Percentiles rank a stretch among this genome's conserved stretches.
Conservation (phyloP, 495 filamentous ascomycete genomes). For the Daldinia bambusicola region DNA sequence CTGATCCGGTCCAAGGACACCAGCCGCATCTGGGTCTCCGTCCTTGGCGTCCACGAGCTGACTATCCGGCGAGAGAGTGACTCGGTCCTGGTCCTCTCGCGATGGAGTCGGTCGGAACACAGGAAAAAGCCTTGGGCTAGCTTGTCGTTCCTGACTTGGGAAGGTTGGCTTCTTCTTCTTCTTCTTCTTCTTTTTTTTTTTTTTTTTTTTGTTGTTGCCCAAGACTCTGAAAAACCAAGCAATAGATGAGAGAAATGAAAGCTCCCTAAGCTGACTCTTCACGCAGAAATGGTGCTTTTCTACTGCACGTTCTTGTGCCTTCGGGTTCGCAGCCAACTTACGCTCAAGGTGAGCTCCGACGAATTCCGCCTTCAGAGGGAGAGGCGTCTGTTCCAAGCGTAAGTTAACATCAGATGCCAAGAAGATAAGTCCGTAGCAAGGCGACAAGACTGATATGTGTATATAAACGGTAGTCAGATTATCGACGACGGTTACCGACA, state of each 20-base stretch:
- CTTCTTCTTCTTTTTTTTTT: neutral
- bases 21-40: slow-evolving; percentile 58
- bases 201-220: no score
- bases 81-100: slow-evolving; percentile 57
- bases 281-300: slow-evolving; percentile 76
- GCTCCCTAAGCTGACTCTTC: slow-evolving; percentile 22
- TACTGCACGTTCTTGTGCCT: slow-evolving; percentile 79
- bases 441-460: slow-evolving; percentile 27
- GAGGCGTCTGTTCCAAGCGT: slow-evolving; percentile 76
- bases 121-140: slow-evolving; percentile 61
- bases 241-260: neutral
- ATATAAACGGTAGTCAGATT: slow-evolving; percentile 65
- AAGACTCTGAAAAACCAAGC: neutral
- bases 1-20: slow-evolving; percentile 53
- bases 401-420: slow-evolving; percentile 37
- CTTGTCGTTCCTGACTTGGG: slow-evolving; percentile 66
- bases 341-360: slow-evolving; percentile 59
- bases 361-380: slow-evolving; percentile 73
- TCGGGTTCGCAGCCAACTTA: slow-evolving; percentile 71
- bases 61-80: slow-evolving; percentile 59
- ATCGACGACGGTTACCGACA: slow-evolving; percentile 76
- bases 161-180: slow-evolving; percentile 61
- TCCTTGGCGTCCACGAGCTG: slow-evolving; percentile 61
- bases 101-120: slow-evolving; percentile 57
- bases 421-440: neutral